Evolutionary conservation across 129 eudicot species (phyloP).

Genomic region (Flaveria sonorensis): DNA sequence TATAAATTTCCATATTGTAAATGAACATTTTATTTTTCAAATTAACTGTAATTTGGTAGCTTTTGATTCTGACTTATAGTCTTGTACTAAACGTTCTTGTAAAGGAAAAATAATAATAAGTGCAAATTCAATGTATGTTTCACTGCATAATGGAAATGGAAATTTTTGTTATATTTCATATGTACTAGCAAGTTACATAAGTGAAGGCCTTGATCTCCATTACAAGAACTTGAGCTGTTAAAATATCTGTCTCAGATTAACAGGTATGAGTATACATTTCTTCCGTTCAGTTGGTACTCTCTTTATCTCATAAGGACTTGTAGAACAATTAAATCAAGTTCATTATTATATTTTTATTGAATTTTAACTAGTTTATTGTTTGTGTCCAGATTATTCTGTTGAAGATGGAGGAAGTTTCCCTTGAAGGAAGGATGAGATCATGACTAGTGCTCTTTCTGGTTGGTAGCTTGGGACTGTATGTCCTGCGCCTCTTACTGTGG

Average conservation of each 20-base stretch:
- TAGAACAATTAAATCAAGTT: not conserved
- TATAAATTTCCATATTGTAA: slow-evolving; percentile 30
- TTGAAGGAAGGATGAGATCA: slow-evolving; percentile 58
- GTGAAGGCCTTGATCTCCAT: not conserved
- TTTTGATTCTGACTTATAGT: slow-evolving; percentile 16
- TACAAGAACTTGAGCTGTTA: slow-evolving; percentile 17
- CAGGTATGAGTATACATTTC: slow-evolving; percentile 11
- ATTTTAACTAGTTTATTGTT: not conserved
- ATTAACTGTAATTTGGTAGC: slow-evolving; percentile 12
- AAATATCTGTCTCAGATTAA: slow-evolving; percentile 5
- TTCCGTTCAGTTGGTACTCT: slow-evolving; percentile 13
- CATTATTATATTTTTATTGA: not conserved
- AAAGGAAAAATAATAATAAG: not conserved
- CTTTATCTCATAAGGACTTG: slow-evolving; percentile 18
- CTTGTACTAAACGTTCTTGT: slow-evolving; percentile 11
- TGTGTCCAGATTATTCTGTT: slow-evolving; percentile 11
- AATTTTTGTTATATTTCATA: slow-evolving; percentile 1
- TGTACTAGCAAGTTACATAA: slow-evolving; percentile 15
- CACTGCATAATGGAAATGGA: not conserved
- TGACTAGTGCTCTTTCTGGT: slow-evolving; percentile 48
- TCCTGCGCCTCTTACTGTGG: slow-evolving; percentile 64
- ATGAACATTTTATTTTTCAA: not conserved
- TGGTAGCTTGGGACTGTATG: slow-evolving; percentile 64
- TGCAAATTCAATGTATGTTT: slow-evolving; percentile 15
- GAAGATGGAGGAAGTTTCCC: slow-evolving; percentile 50